Base-by-base conservation (phyloP, 371 early-diverging fungal species). In the Mortierella polycephala region DNA sequence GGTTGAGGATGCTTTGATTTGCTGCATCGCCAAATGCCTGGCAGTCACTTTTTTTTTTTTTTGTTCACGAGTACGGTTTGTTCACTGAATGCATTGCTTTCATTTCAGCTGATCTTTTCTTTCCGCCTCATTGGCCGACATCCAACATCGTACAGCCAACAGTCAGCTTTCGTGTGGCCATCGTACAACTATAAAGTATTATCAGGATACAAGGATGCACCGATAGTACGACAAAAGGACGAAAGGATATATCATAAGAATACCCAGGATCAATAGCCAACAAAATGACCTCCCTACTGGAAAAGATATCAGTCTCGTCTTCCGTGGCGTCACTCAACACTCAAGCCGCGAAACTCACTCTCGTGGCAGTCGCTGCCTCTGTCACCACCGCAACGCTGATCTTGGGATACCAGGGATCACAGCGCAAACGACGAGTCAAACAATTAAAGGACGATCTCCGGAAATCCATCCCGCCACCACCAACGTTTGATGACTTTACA, bases 361-460 rank as follows among this genome's bases (percentile, higher is more conserved):
- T 71, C 4, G 81, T 75, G 2, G 81, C 75, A 5, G 54, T 62
- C 6, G 75, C 65, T 0, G 81, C 81, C 8, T 81, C 81, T 14
- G 40, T 81, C 44, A 67, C 81, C 10, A 81, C 81, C 46, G 81
- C 81, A 9, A 51, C 72, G 0, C 37, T 75, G 6, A 71, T 81
- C 18, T 62, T 81, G 44, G 58, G 65, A 0, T 55, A 62, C 37
- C 75, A 81, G 40, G 75, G 65, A 56, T 62, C 75, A 14, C 75
- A 75, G 10, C 67, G 67, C 37, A 70, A 66, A 46, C 56, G 62
- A 30, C 71, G 71, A 7, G 66, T 74, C 20, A 42, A 47, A 39
- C 71, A 81, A 49, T 44, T 75, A n/a, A 81, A 71, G 62, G 71
- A 75, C 23, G 69, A 81, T 46, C 59, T 75, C 47, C 63, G 69